Evolutionary conservation across 1,284 basidiomycete genomes (phyloP).

Genomic region (Pholiota adiposa): DNA sequence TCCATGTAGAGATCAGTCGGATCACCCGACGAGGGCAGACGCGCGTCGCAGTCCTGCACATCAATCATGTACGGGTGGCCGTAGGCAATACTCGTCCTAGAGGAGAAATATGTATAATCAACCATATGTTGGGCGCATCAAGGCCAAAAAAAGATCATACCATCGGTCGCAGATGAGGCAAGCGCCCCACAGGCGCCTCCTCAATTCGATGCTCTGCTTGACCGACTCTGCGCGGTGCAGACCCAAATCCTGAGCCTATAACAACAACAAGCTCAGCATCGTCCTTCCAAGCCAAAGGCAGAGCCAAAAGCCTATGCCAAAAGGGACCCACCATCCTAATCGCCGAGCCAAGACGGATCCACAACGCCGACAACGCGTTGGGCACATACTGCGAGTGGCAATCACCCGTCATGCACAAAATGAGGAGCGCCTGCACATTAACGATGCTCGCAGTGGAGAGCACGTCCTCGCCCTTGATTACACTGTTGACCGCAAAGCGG

Average conservation of each 20-base stretch:
- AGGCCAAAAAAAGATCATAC: conserved; percentile 46
- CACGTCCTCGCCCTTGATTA: conserved; percentile 90
- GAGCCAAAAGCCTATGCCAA: background rate
- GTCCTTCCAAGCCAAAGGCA: background rate
- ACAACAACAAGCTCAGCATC: conserved; percentile 12
- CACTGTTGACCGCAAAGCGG: conserved; percentile 81
- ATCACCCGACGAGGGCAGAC: conserved; percentile 81
- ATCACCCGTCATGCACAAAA: conserved; percentile 81
- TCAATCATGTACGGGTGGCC: conserved; percentile 93
- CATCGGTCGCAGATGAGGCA: conserved; percentile 93
- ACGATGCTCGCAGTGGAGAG: conserved; percentile 85
- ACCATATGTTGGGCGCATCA: conserved; percentile 16
- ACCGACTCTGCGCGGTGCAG: conserved; percentile 86
- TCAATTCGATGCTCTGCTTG: conserved; percentile 76
- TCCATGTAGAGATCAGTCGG: conserved; percentile 77
- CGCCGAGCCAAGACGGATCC: conserved; percentile 78
- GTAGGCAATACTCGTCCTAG: conserved; percentile 77
- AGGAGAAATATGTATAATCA: background rate
- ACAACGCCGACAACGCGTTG: conserved; percentile 74
- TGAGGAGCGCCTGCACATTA: conserved; percentile 89
- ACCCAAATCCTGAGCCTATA: conserved; percentile 89
- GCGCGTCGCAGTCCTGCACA: conserved; percentile 90
- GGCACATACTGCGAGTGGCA: conserved; percentile 82
- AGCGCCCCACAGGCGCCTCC: conserved; percentile 87
- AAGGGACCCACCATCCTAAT: conserved; percentile 77